Evolutionary conservation across 495 filamentous ascomycete genomes (phyloP).

Genomic region (Aspergillus diversus): DNA sequence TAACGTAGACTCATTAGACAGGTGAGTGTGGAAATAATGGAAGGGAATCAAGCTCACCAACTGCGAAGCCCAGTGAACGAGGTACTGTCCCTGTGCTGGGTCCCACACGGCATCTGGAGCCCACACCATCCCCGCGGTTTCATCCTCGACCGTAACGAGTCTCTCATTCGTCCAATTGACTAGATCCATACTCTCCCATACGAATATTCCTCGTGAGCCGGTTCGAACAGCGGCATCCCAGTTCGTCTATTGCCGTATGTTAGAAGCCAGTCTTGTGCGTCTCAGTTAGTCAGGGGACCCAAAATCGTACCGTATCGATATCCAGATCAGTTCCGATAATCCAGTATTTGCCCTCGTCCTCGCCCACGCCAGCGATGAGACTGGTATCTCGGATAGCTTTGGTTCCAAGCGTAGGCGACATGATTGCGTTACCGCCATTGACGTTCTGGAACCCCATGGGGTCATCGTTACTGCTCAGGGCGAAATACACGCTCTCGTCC

Average conservation of each 20-base stretch:
- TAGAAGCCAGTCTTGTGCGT: background rate
- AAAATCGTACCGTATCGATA: slow-evolving; percentile 17
- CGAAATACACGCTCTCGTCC: slow-evolving; percentile 26
- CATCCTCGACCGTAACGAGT: slow-evolving; percentile 22
- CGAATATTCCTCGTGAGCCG: slow-evolving; percentile 20
- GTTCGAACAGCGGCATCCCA: slow-evolving; percentile 20
- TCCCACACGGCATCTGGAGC: slow-evolving; percentile 28
- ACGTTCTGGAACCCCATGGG: slow-evolving; percentile 9
- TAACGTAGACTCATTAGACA: background rate
- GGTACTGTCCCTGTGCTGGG: slow-evolving; percentile 20
- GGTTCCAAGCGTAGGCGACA: slow-evolving; percentile 21
- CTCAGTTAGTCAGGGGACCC: background rate
- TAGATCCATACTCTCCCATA: slow-evolving; percentile 27
- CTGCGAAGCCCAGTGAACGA: slow-evolving; percentile 26
- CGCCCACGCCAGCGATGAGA: slow-evolving; percentile 15
- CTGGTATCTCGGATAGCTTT: slow-evolving; percentile 22
- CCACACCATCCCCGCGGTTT: slow-evolving; percentile 24
- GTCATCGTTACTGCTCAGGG: slow-evolving; percentile 22
- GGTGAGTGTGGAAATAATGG: too few relatives aligned
- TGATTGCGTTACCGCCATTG: slow-evolving; percentile 16
- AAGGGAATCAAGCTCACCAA: slow-evolving; percentile 8
- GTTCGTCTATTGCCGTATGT: slow-evolving; percentile 15
- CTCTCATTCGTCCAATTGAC: slow-evolving; percentile 21
- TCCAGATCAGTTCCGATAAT: slow-evolving; percentile 27
- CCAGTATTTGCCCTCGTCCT: slow-evolving; percentile 23